Evolutionary conservation across 176 grass and related monocot genomes (phyloP).

Genomic region (Lolium perenne): DNA sequence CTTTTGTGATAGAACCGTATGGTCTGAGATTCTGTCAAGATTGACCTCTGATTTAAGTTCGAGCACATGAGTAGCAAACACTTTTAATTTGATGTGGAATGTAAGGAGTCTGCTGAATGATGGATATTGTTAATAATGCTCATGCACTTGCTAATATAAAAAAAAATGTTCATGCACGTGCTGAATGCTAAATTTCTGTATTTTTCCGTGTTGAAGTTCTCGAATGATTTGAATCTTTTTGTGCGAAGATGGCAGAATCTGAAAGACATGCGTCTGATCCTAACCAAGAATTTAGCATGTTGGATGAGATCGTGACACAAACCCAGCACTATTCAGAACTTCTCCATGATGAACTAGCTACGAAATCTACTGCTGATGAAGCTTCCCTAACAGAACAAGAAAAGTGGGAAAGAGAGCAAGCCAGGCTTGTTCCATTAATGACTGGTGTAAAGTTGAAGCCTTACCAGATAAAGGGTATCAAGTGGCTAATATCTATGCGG

Average conservation of each 20-base stretch:
- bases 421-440: constrained; percentile 72
- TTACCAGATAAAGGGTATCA: constrained; percentile 89
- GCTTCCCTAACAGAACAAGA: constrained; percentile 67
- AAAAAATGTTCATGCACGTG: neutral
- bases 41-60: neutral
- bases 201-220: neutral
- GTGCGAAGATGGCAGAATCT: neutral
- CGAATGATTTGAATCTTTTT: neutral
- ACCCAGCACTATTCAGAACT: neutral
- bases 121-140: neutral
- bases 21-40: too few species aligned
- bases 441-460: constrained; percentile 79
- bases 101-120: neutral
- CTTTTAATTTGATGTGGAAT: neutral
- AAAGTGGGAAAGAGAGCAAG: constrained; percentile 66
- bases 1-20: neutral
- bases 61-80: neutral
- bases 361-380: constrained; percentile 39
- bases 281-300: neutral
- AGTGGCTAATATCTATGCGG: constrained; percentile 93
- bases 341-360: neutral
- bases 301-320: neutral
- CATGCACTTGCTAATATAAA: neutral
- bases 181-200: neutral
- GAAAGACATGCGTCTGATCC: neutral